These are phyloP conservation scores for Alternaria brassicicola DNA, from an alignment of 2,329 filamentous ascomycete species.

Conservation along the genomic window DNA sequence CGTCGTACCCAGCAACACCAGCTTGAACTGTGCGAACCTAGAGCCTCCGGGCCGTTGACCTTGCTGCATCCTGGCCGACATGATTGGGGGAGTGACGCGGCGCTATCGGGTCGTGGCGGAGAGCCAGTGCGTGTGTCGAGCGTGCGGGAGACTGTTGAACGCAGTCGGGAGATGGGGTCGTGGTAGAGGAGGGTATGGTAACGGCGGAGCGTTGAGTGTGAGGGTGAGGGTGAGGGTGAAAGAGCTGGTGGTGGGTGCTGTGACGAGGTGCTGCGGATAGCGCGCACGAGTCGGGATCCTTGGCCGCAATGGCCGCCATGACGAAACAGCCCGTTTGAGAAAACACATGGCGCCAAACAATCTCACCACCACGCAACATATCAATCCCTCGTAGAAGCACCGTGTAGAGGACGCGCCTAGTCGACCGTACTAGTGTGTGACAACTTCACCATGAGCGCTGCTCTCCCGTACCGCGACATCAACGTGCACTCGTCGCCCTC, in stretches of 20 bases:
- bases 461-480: conserved; percentile 88
- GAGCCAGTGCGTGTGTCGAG: conserved; percentile 2
- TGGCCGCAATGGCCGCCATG: conserved; percentile 21
- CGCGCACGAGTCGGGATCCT: conserved; percentile 17
- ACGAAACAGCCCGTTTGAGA: conserved; percentile 21
- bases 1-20: conserved; percentile 88
- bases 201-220: too few relatives aligned
- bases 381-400: too few relatives aligned
- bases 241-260: conserved; percentile 17
- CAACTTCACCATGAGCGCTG: conserved; percentile 53
- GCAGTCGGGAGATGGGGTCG: conserved; percentile 5
- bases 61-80: conserved; percentile 86
- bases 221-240: conserved; percentile 15
- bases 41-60: conserved; percentile 66
- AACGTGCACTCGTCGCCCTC: conserved; percentile 92
- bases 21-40: conserved; percentile 98
- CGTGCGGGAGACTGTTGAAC: neutral
- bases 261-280: conserved; percentile 21
- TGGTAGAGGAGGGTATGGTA: neutral
- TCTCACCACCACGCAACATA: conserved; percentile 1
- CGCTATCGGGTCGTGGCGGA: conserved; percentile 21
- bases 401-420: too few relatives aligned
- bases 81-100: conserved; percentile 54
- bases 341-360: conserved; percentile 3
- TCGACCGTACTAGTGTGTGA: neutral